A percentile compares a stretch with the other conserved stretches of the same genome.
Evolutionary conservation across 2,329 filamentous ascomycete species (phyloP).

Genomic region (Fusarium vanettenii): DNA sequence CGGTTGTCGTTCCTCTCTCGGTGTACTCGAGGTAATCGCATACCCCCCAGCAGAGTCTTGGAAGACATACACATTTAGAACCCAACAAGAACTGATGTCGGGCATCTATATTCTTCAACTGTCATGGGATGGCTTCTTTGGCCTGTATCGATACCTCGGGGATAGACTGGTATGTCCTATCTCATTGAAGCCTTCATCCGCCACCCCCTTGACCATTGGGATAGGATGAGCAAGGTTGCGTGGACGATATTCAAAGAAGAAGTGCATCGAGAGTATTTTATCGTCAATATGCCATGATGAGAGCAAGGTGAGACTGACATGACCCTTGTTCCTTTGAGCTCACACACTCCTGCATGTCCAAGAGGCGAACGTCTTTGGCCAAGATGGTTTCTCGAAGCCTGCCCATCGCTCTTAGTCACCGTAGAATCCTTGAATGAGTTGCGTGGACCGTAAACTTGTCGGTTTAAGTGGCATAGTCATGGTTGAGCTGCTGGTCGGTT

Average conservation of each 20-base stretch:
- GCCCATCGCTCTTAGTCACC: background rate
- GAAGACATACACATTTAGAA: background rate
- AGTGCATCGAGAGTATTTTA: too few relatives aligned
- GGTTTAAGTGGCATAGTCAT: background rate
- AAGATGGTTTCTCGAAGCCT: background rate
- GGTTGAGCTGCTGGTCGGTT: background rate
- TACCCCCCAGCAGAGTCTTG: background rate
- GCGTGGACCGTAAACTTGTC: background rate
- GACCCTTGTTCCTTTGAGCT: background rate
- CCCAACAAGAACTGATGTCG: background rate
- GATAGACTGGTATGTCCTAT: background rate
- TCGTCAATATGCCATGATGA: background rate
- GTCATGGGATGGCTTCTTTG: background rate
- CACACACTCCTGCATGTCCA: background rate
- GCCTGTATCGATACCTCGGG: background rate
- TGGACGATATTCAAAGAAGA: background rate
- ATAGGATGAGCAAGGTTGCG: background rate
- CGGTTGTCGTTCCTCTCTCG: background rate
- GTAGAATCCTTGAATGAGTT: background rate
- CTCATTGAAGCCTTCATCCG: background rate
- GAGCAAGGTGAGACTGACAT: background rate
- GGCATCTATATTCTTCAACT: background rate
- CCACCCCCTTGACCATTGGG: background rate
- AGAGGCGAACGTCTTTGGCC: background rate
- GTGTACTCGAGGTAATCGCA: background rate